A percentile compares a stretch with the other conserved stretches of the same genome.
phyloP scores from a whole-genome alignment of 2,329 filamentous ascomycete species.

The Phaeosphaeriaceae sp. region DNA sequence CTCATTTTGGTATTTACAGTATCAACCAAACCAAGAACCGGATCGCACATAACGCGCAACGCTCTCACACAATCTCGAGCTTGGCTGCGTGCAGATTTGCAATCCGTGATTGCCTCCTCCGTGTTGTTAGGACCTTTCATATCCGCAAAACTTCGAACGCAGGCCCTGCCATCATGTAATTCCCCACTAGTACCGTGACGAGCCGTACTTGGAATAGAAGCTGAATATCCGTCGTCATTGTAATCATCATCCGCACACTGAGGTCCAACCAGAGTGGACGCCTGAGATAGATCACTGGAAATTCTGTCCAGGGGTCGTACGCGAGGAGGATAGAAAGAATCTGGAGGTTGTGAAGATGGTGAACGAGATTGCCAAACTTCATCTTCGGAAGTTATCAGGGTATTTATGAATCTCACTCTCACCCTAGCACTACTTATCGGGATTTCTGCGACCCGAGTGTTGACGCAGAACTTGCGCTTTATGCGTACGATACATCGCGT shows the following conservation, averaged over 20 bases:
- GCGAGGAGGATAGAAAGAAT: constrained; percentile 2
- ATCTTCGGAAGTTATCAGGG: background rate
- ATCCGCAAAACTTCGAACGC: no score
- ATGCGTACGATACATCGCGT: background rate
- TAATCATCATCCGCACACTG: background rate
- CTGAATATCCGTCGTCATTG: no score
- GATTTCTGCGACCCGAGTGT: background rate
- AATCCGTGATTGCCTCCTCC: no score
- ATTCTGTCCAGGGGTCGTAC: constrained; percentile 5
- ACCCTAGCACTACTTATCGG: background rate
- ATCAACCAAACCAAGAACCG: background rate
- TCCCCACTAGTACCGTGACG: no score
- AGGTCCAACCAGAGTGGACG: constrained; percentile 7
- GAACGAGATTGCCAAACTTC: background rate
- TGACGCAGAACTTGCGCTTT: background rate
- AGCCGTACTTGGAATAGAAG: no score
- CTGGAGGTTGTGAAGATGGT: background rate
- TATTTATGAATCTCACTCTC: background rate
- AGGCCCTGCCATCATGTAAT: no score
- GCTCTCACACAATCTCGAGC: background rate
- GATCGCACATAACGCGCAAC: background rate
- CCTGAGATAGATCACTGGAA: constrained; percentile 7
- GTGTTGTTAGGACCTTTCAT: no score
- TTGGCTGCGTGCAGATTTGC: no score
- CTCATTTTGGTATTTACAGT: background rate